Base-by-base conservation (phyloP, 805 yeast genomes). In the Starmerella bombi region DNA sequence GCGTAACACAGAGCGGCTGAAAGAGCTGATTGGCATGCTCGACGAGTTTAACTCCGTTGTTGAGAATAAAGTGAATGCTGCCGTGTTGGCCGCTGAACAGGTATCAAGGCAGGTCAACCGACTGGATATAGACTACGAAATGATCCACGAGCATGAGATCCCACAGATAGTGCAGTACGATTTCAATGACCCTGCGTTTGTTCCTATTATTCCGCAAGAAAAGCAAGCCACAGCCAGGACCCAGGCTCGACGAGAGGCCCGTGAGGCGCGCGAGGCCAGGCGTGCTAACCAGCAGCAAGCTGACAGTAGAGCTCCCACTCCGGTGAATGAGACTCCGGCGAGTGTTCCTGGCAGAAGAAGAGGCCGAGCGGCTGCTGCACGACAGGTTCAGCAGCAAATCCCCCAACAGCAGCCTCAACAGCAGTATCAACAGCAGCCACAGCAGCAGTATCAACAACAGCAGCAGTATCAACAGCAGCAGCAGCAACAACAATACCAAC, bases 61-160 rank as follows among this genome's bases (percentile, higher is more conserved):
- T 41, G 97, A 88, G 57, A 96, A 91, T 58, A 91, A 91, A 61
- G 84, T 91, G 93, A 96, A 88, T 59, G 95, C 91, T 32, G 88
- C 96, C 4, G 78, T 88, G 1, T 77, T 83, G 30, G 95, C 96
- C 18, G 71, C 82, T 23, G 96, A 86, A 51, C 70, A 77, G 10
- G 69, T 85, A 34, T 63, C 69, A 23, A 74, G 77, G 43, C 80
- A 83, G 53, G 62, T 83, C 41, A 69, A 67, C 38, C 67, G 96
- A 38, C 69, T 91, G 48, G 81, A 86, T 55, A 74, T 79, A 50
- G 93, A 82, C 55, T 86, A 74, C 63, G 80, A 80, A 36, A 65
- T 78, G 36, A 80, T 88, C 20, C 62, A 70, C 42, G 74, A 76
- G 52, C 66, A 71, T 52, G 98, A 91, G 61, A 77, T 91, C 21